Base-by-base conservation (phyloP, 768 basidiomycete genomes). In the Mycena capillaripes region DNA sequence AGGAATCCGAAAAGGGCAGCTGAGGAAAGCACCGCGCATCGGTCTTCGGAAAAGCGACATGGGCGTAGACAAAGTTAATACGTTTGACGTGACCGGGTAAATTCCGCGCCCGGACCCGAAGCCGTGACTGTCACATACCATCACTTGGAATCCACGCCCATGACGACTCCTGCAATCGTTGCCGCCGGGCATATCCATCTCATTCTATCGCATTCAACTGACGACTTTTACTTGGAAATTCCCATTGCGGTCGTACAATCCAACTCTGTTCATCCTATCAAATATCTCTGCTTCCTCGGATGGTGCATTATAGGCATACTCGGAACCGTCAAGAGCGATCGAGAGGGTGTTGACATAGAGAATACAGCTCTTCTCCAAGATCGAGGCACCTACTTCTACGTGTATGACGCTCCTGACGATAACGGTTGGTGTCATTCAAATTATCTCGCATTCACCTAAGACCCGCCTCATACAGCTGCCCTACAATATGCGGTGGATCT, bases 291-390 rank as follows among this genome's bases (percentile, higher is more conserved):
- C n/a, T n/a, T n/a, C n/a, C n/a, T n/a, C n/a, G n/a, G n/a, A n/a
- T 70, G 69, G 60, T 70, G 69, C 61, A 57, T 70, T 32, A 70
- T 70, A 17, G 69, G 69, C 50, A 42, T 63, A 58, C 69, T 56
- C 30, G 69, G 69, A 55, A 38, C 52, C 60, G 46, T 69, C 53
- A 61, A 46, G 50, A 69, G 50, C 29, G 38, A 53, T 21, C 60
- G 58, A 1, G n/a, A 1, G 46, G 58, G 42, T 14, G 29, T 5
- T 1, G 69, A 63, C 60, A 1, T 62, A 42, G 55, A n/a, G 29
- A n/a, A 62, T 70, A 50, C 6, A 19, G 60, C 69, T 58, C 53
- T 29, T 58, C 60, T 62, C 42, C 52, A 56, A 46, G 36, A 70
- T 9, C 42, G 30, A 40, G 61, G 21, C 32, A 62, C 12, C 40